Evolutionary conservation across 164 flowering plant genomes (phyloP).

Genomic region (Magnolia changhungtana): DNA sequence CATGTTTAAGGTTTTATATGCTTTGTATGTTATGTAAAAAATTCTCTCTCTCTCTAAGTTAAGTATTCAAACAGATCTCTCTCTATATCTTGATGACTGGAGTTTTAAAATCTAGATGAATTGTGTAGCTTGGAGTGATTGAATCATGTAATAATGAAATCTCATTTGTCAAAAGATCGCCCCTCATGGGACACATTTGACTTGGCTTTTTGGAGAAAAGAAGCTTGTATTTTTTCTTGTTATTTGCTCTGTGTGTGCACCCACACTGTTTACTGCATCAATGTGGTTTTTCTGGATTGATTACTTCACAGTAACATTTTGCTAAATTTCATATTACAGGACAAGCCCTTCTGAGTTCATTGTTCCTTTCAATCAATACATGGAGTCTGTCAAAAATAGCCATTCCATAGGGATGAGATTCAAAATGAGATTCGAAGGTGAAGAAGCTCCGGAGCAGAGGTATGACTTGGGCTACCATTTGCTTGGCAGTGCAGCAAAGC

Average conservation of each 20-base stretch:
- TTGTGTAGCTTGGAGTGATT: too few species aligned
- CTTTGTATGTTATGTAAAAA: neutral
- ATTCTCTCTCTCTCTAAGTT: neutral
- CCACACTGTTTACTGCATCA: too few species aligned
- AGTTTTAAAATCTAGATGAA: too few species aligned
- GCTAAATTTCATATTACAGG: slow-evolving; percentile 34
- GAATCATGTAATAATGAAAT: too few species aligned
- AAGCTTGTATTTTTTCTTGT: too few species aligned
- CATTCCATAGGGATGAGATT: slow-evolving; percentile 93
- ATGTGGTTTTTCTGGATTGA: too few species aligned
- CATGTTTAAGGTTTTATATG: neutral
- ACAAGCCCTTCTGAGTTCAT: slow-evolving; percentile 96
- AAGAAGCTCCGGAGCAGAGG: slow-evolving; percentile 99
- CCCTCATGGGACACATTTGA: too few species aligned
- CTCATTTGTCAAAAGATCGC: too few species aligned
- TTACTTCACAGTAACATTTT: neutral
- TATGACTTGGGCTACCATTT: slow-evolving; percentile 17
- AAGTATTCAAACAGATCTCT: too few species aligned
- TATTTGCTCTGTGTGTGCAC: too few species aligned
- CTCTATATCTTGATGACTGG: too few species aligned
- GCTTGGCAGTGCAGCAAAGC: neutral
- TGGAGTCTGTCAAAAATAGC: slow-evolving; percentile 72
- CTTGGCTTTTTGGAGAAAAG: too few species aligned
- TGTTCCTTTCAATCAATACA: slow-evolving; percentile 74
- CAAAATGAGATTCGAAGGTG: slow-evolving; percentile 98